phyloP scores from a whole-genome alignment of 306 rosid genomes.

The Cicer chorassanicum region DNA sequence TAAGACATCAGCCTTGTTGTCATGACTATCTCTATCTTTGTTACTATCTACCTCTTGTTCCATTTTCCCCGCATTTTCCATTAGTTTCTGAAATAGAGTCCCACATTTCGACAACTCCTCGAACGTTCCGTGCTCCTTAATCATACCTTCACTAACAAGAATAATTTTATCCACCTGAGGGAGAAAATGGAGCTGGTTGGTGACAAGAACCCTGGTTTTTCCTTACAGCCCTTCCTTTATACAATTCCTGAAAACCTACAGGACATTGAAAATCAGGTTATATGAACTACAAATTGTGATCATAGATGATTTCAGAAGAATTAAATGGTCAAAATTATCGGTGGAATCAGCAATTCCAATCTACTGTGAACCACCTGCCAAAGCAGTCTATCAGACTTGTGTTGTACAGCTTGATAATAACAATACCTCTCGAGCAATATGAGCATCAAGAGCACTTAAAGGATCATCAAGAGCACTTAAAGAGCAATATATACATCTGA shows the following conservation, averaged over 20 bases:
- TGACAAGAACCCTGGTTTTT: slow-evolving; percentile 87
- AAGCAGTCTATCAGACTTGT: slow-evolving; percentile 8
- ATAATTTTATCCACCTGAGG: slow-evolving; percentile 82
- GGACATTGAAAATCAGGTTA: slow-evolving; percentile 29
- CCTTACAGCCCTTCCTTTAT: slow-evolving; percentile 79
- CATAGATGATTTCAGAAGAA: background rate
- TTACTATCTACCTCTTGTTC: slow-evolving; percentile 60
- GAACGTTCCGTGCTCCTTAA: slow-evolving; percentile 86
- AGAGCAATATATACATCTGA: slow-evolving; percentile 81
- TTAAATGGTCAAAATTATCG: slow-evolving; percentile 15
- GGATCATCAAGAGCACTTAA: slow-evolving; percentile 98
- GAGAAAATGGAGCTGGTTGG: slow-evolving; percentile 94
- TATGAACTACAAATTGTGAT: slow-evolving; percentile 1
- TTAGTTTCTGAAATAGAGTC: slow-evolving; percentile 75
- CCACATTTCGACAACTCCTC: slow-evolving; percentile 77
- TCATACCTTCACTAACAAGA: slow-evolving; percentile 66
- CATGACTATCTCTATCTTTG: slow-evolving; percentile 32
- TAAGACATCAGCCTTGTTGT: slow-evolving; percentile 35
- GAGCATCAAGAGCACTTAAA: slow-evolving; percentile 93
- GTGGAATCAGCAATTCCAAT: background rate
- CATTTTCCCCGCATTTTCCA: slow-evolving; percentile 92
- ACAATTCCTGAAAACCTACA: slow-evolving; percentile 80
- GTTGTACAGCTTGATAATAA: slow-evolving; percentile 23
- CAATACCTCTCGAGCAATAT: slow-evolving; percentile 78
- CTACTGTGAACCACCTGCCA: background rate